phyloP scores from a whole-genome alignment of 2,329 filamentous ascomycete species.

The Alternaria infectoria region DNA sequence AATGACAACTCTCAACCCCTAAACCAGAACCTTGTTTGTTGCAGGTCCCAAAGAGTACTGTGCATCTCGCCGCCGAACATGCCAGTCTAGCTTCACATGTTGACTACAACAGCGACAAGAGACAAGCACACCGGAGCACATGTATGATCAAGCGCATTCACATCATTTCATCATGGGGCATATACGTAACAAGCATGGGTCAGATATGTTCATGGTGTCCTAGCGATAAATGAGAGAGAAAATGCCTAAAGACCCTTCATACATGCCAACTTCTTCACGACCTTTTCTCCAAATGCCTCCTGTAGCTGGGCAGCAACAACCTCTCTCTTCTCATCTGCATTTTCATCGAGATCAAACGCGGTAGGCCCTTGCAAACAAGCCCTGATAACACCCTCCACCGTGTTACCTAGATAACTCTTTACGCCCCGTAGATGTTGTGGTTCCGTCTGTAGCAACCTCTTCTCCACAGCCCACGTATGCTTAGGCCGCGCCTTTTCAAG shows the following conservation, averaged over 20 bases:
- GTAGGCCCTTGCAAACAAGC: conserved; percentile 38
- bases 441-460: conserved; percentile 30
- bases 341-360: conserved; percentile 37
- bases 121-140: background rate
- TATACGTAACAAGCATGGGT: background rate
- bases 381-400: conserved; percentile 32
- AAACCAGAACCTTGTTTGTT: background rate
- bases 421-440: conserved; percentile 30
- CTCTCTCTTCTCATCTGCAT: conserved; percentile 40
- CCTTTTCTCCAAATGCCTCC: conserved; percentile 39
- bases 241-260: conserved; percentile 27
- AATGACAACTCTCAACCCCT: conserved; percentile 18
- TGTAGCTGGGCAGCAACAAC: conserved; percentile 37
- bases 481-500: conserved; percentile 46
- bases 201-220: background rate
- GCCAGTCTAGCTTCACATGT: background rate
- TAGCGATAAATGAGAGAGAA: background rate
- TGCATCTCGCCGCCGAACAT: background rate
- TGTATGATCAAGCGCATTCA: background rate
- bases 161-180: background rate
- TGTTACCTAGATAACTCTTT: conserved; percentile 33
- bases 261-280: conserved; percentile 35
- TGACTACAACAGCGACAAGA: background rate
- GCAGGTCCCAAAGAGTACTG: background rate
- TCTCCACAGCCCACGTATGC: conserved; percentile 47